Percentiles rank a stretch among this genome's conserved stretches.
Conservation (phyloP, 2,329 filamentous ascomycete species). For the Colletotrichum echinochloae region DNA sequence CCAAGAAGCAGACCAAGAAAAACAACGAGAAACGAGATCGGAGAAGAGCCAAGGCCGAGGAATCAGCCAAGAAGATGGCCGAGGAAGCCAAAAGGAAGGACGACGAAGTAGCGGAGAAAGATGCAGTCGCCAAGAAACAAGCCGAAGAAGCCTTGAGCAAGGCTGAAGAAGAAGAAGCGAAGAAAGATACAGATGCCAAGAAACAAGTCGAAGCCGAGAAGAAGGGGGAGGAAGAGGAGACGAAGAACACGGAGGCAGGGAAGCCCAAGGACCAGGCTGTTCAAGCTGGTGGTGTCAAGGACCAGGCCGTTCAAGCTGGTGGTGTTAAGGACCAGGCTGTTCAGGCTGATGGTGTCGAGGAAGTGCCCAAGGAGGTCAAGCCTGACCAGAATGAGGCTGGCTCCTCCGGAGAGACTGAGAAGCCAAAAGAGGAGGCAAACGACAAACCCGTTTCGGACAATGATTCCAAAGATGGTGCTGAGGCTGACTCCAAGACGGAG, state of each 20-base stretch:
- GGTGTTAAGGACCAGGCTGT: conserved; percentile 23
- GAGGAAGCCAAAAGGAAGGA: conserved; percentile 39
- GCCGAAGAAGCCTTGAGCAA: conserved; percentile 39
- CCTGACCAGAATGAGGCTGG: background rate
- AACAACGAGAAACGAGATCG: conserved; percentile 51
- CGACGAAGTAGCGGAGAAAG: conserved; percentile 48
- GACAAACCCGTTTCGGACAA: background rate
- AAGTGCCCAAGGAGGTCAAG: conserved; percentile 1
- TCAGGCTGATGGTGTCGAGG: conserved; percentile 33
- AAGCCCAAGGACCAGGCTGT: conserved; percentile 26
- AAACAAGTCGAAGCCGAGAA: conserved; percentile 45
- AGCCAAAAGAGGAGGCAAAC: background rate
- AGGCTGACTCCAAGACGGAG: conserved; percentile 31
- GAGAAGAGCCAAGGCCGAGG: conserved; percentile 39
- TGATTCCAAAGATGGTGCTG: conserved; percentile 8
- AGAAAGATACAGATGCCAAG: conserved; percentile 45
- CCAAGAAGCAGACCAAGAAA: conserved; percentile 56
- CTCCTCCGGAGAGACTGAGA: background rate
- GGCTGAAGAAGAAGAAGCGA: conserved; percentile 37
- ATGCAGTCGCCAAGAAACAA: conserved; percentile 25
- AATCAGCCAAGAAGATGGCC: conserved; percentile 40
- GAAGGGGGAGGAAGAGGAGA: conserved; percentile 48
- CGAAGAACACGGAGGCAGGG: conserved; percentile 43
- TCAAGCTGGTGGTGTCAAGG: conserved; percentile 33
- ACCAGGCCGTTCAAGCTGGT: conserved; percentile 38